phyloP scores from a whole-genome alignment of 768 basidiomycete genomes.

The Leccinum ochraceum region DNA sequence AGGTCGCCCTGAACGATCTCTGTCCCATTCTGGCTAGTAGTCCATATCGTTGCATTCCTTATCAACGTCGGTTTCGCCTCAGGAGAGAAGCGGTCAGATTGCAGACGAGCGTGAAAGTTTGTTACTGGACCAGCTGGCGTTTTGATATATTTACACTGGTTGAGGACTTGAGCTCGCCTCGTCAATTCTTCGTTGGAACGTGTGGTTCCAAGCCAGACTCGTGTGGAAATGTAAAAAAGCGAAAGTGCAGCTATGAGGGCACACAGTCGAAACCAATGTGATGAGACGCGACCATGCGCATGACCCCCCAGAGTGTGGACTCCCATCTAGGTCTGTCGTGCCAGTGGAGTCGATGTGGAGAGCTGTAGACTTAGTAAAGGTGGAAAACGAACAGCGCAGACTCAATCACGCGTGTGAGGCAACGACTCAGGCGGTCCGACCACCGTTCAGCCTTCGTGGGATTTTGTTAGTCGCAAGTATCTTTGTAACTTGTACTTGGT shows the following conservation, averaged over 20 bases:
- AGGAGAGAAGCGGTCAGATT: constrained; percentile 65
- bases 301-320: neutral
- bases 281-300: neutral
- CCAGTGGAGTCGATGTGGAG: neutral
- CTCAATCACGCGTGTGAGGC: too few species aligned
- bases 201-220: neutral
- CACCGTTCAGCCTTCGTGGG: too few species aligned
- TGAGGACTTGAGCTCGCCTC: constrained; percentile 31
- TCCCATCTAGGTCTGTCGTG: neutral
- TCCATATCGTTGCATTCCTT: constrained; percentile 83
- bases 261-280: constrained; percentile 12
- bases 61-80: constrained; percentile 67
- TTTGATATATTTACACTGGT: constrained; percentile 46
- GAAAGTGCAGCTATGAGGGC: constrained; percentile 5
- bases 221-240: constrained; percentile 2
- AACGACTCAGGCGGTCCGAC: too few species aligned
- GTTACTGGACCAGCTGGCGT: constrained; percentile 43
- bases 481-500: too few species aligned
- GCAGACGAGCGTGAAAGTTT: constrained; percentile 48
- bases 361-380: too few species aligned
- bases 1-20: constrained; percentile 66
- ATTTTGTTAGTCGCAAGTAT: too few species aligned
- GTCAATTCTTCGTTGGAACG: constrained; percentile 10
- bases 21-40: constrained; percentile 67
- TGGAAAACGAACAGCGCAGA: too few species aligned